Evolutionary conservation across 768 basidiomycete genomes (phyloP), one percentile per base, ranked within the genome.

Genomic region (Leccinum rimulosum): DNA sequence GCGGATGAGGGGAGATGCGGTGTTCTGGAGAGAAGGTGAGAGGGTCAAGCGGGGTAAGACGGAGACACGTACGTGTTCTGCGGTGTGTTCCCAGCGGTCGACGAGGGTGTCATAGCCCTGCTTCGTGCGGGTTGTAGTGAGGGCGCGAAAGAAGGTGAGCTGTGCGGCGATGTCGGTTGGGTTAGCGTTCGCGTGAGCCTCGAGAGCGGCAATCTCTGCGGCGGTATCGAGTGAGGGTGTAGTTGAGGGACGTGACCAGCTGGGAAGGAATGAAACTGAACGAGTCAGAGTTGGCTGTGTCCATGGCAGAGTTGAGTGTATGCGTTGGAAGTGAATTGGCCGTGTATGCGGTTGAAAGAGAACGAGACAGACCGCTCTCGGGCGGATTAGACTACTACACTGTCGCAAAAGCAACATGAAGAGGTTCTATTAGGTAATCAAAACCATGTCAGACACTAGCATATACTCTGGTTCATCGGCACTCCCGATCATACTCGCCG

Each of bases 51-150:
- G 10, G 14, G 11, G 38, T n/a, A 40, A 40, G 43, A 54, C 43
- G 9, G 14, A 31, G 40, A 43, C 40, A 84, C 89, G 65, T 75
- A 93, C 92, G 68, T 88, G 91, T 81, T 93, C 88, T 66, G 83
- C 83, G 81, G 87, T 85, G 64, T 86, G 80, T 69, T 94, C 91
- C 91, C 92, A 94, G 56, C 91, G 83, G 66, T 77, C 84, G 57
- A 91, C 84, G 57, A 93, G 75, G 25, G 89, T 75, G 59, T 91
- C 86, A 70, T 87, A 87, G 1, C 50, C 11, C 38, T 85, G 80
- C 57, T 82, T 84, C 35, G 87, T 76, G 53, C 84, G 82, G 1
- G 88, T 88, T 0, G 83, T 82, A 22, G 82, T 65, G 30, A 94
- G 75, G 17, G 87, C 91, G 25, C 83, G 80, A 69, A 85, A 88